phyloP scores from a whole-genome alignment of 768 basidiomycete genomes.

The Russula sp. region DNA sequence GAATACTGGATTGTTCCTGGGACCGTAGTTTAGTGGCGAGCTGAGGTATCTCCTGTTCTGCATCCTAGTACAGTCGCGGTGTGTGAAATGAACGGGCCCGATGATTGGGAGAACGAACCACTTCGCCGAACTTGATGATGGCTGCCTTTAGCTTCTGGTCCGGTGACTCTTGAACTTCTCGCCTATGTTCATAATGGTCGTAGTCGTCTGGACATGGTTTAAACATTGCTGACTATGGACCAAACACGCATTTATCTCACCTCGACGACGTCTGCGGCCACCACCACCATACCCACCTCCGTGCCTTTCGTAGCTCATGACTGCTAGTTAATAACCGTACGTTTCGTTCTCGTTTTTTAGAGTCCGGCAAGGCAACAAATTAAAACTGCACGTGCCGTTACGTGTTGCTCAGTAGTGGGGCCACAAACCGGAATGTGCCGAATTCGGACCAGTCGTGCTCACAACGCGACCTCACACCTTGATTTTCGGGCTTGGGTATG shows the following conservation, averaged over 20 bases:
- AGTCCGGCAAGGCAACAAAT: neutral
- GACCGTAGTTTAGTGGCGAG: constrained; percentile 63
- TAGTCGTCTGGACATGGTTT: constrained; percentile 49
- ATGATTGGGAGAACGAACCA: constrained; percentile 46
- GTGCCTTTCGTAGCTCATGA: constrained; percentile 56
- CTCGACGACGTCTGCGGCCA: constrained; percentile 24
- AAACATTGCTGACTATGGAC: constrained; percentile 3
- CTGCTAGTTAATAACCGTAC: neutral
- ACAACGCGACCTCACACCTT: neutral
- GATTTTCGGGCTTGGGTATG: constrained; percentile 15
- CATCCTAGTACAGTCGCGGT: constrained; percentile 43
- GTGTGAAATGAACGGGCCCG: neutral
- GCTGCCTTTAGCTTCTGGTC: constrained; percentile 62
- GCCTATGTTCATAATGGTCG: constrained; percentile 53
- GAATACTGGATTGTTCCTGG: constrained; percentile 49
- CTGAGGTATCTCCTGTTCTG: constrained; percentile 59
- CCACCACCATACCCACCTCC: constrained; percentile 32
- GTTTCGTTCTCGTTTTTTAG: neutral
- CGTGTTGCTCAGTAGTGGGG: neutral
- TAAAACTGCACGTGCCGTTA: constrained; percentile 5
- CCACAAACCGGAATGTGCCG: constrained; percentile 2
- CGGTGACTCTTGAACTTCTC: constrained; percentile 60
- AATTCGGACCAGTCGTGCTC: neutral
- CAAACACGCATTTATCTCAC: constrained; percentile 21
- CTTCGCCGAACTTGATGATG: constrained; percentile 75